Evolutionary conservation across 257 asterid genomes (phyloP), one percentile per base, ranked within the genome.

Genomic region (Fraxinus quadrangulata): DNA sequence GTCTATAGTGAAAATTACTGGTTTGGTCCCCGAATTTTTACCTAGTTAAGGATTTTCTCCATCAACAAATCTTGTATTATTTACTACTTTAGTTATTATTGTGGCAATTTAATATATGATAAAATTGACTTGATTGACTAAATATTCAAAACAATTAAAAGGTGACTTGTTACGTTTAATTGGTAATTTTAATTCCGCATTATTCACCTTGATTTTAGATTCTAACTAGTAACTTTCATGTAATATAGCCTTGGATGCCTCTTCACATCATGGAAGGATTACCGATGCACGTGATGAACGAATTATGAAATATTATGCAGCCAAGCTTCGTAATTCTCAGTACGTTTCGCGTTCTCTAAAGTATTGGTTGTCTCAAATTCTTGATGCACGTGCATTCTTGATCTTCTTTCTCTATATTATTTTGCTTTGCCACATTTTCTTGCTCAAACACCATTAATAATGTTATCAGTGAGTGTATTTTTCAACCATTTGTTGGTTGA

Each of bases 231-330:
- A 4, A 33, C 36, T 33, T 30, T 33, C 36, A 4, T 0, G 34
- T 31, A 31, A 31, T 31, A 31, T 2, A 0, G 98, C 97, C 78
- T 85, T 92, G 78, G 98, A 94, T 88, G 95, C 97, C 78, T 89
- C 89, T 84, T 86, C 95, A 56, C 94, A 94, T 84, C 97, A 90
- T 78, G 97, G 94, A 42, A 87, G 86, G 79, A 84, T 94, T 63
- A 91, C 97, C 37, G 91, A 85, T 71, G 96, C 94, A 78, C 94
- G 98, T 61, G 96, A 94, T 54, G 89, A 81, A 74, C 86, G 96
- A 75, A 92, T 94, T 70, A 90, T 85, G 84, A 92, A 89, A 81
- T 83, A 94, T 71, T 92, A 94, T 82, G 91, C 91, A n/a, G 90
- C 98, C 69, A 90, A 85, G 81, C 79, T 84, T 51, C 81, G 85